These are phyloP conservation scores for Peterozyma toletana DNA, from an alignment of 805 yeast genomes.

Conservation along the genomic window DNA sequence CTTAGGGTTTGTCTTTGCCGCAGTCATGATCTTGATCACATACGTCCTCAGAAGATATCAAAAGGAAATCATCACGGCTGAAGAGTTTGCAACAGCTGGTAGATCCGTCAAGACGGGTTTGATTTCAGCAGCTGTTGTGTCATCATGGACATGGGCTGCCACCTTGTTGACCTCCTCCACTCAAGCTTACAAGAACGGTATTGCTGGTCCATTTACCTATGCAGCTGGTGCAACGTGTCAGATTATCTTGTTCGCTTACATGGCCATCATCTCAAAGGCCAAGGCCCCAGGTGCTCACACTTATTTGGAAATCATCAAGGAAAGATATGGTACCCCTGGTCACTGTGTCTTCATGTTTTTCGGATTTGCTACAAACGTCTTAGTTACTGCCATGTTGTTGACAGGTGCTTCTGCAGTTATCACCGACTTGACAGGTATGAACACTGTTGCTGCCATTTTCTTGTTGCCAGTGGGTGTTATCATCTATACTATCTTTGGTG, in stretches of 20 bases:
- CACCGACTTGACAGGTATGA: slow-evolving; percentile 73
- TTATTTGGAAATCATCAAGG: slow-evolving; percentile 75
- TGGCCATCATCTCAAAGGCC: slow-evolving; percentile 84
- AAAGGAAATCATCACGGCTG: slow-evolving; percentile 82
- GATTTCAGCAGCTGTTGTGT: slow-evolving; percentile 84
- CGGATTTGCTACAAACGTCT: slow-evolving; percentile 80
- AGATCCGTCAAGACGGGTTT: slow-evolving; percentile 80
- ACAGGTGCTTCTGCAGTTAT: slow-evolving; percentile 89
- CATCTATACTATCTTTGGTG: slow-evolving; percentile 72
- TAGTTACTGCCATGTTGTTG: slow-evolving; percentile 88
- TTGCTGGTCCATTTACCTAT: slow-evolving; percentile 75
- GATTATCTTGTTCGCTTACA: slow-evolving; percentile 74
- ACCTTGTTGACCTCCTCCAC: slow-evolving; percentile 70
- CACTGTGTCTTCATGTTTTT: slow-evolving; percentile 69
- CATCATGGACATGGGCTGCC: slow-evolving; percentile 94
- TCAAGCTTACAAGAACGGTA: slow-evolving; percentile 72
- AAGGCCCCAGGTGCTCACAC: slow-evolving; percentile 92
- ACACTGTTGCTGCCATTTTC: slow-evolving; percentile 75
- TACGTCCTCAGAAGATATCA: slow-evolving; percentile 69
- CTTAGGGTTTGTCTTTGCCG: slow-evolving; percentile 65
- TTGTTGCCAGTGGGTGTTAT: slow-evolving; percentile 77
- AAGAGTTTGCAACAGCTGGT: slow-evolving; percentile 92
- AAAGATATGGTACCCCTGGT: slow-evolving; percentile 71
- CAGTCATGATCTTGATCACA: slow-evolving; percentile 75
- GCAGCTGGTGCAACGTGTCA: slow-evolving; percentile 92